Conservation (phyloP, 805 yeast species). For the Teunomyces lycoperdinae region DNA sequence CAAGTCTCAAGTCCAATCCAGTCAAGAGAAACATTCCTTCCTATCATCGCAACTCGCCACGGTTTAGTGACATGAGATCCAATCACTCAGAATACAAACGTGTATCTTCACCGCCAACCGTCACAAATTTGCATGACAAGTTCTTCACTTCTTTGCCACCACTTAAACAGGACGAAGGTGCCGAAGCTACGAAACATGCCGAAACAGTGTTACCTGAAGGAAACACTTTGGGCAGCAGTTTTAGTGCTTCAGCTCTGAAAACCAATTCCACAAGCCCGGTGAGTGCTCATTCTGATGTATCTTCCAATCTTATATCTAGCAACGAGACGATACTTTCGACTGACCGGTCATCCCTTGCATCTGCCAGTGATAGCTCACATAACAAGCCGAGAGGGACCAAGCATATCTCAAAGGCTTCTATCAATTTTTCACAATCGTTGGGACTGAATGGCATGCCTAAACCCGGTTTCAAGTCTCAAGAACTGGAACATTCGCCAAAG, state of each 20-base stretch:
- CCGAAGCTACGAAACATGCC: neutral
- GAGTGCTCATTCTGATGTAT: conserved; percentile 24
- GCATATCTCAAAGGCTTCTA: conserved; percentile 4
- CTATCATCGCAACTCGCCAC: conserved; percentile 6
- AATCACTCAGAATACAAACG: conserved; percentile 6
- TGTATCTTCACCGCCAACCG: conserved; percentile 10
- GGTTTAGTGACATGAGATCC: conserved; percentile 7
- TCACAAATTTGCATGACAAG: neutral
- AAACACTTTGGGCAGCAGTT: neutral
- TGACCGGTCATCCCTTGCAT: conserved; percentile 25
- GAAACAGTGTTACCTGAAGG: neutral
- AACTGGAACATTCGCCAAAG: neutral
- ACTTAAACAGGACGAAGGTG: neutral
- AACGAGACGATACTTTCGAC: conserved; percentile 29
- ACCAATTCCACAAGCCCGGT: conserved; percentile 23
- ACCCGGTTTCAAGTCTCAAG: neutral
- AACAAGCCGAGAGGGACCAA: conserved; percentile 7
- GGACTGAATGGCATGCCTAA: neutral
- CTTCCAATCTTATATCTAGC: conserved; percentile 28
- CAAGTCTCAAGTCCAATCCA: conserved; percentile 15
- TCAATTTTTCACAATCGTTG: neutral
- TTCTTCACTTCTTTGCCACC: neutral
- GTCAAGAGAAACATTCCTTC: conserved; percentile 6
- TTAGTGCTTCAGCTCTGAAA: neutral
- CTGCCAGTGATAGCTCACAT: conserved; percentile 14